Base-by-base conservation (phyloP, 1,284 basidiomycete species). In the Polyporus tsugae region DNA sequence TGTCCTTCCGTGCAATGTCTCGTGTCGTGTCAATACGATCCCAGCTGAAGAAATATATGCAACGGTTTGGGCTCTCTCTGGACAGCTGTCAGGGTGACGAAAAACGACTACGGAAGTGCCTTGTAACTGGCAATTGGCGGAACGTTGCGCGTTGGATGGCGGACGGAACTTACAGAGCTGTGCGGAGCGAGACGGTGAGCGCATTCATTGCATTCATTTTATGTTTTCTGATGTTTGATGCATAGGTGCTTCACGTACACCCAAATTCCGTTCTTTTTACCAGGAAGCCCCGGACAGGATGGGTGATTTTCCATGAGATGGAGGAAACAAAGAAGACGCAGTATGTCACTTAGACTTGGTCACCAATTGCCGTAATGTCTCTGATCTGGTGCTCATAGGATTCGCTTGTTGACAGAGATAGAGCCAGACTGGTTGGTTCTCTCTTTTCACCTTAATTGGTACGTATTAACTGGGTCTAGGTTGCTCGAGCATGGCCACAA, bases 251-350 rank as follows among this genome's bases (percentile, higher is more conserved):
- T 22, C 90, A 96, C 81, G 93, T 95, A 1, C 97, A 99, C 78
- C 98, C 97, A 0, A 95, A 91, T 13, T 98, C 96, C 2, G 95
- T 98, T 11, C 83, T 99, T 67, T 99, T 99, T 78, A 98, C 96
- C 2, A 85, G 98, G 46, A 95, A 94, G 74, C 94, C 97, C 1
- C 85, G 89, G 19, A 92, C 92, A 0, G 94, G 94, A 11, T 99
- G 95, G 95, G 95, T 99, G 6, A 85, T 99, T 29, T 99, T 93
- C 77, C 95, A 98, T 77, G 97, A 99, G 78, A 92, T 99, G 80
- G 90, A 97, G 74, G 96, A 98, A 80, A 98, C 97, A 0, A 96
- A 95, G 72, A 98, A 97, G 80, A 91, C 88, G 36, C 91, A 94
- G 93, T 94, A 75, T 74, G 91, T 58, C 29, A 29, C 29, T 10